phyloP scores from a whole-genome alignment of 192 early-diverging fungal species.

The Coemansia sp. region DNA sequence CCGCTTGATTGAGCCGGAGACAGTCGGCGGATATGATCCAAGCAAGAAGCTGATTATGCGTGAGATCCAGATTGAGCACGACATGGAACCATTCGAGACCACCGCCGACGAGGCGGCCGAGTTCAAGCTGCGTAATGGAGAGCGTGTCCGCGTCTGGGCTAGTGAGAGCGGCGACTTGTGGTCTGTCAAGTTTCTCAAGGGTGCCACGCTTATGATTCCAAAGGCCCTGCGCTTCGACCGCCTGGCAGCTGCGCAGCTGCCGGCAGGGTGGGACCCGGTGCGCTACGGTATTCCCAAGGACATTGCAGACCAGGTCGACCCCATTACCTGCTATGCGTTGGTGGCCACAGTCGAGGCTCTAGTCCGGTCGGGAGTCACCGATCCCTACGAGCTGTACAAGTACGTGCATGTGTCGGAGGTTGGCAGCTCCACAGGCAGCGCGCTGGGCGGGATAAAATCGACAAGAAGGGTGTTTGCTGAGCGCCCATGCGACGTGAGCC shows the following conservation, averaged over 20 bases:
- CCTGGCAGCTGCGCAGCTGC: slow-evolving; percentile 86
- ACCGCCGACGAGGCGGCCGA: slow-evolving; percentile 80
- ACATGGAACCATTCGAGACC: slow-evolving; percentile 84
- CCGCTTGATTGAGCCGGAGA: slow-evolving; percentile 40
- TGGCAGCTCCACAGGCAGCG: slow-evolving; percentile 85
- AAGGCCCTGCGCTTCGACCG: slow-evolving; percentile 94
- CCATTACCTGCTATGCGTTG: slow-evolving; percentile 83
- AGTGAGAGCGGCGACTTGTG: slow-evolving; percentile 58
- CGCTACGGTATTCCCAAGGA: slow-evolving; percentile 92
- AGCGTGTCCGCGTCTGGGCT: slow-evolving; percentile 62
- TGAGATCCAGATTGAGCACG: slow-evolving; percentile 83
- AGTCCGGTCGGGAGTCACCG: slow-evolving; percentile 85
- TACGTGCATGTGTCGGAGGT: slow-evolving; percentile 93
- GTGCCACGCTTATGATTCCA: slow-evolving; percentile 83
- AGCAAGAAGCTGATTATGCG: slow-evolving; percentile 86
- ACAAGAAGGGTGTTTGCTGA: slow-evolving; percentile 75
- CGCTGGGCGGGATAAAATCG: slow-evolving; percentile 83
- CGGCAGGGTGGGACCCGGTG: slow-evolving; percentile 92
- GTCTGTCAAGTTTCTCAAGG: slow-evolving; percentile 80
- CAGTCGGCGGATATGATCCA: slow-evolving; percentile 62
- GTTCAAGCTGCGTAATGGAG: slow-evolving; percentile 83
- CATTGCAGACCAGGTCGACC: slow-evolving; percentile 88
- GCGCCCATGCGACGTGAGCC: slow-evolving; percentile 73
- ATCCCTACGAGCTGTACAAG: slow-evolving; percentile 96
- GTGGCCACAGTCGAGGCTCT: slow-evolving; percentile 91